phyloP scores from a whole-genome alignment of 306 rosid genomes.

The Sindora glabra region DNA sequence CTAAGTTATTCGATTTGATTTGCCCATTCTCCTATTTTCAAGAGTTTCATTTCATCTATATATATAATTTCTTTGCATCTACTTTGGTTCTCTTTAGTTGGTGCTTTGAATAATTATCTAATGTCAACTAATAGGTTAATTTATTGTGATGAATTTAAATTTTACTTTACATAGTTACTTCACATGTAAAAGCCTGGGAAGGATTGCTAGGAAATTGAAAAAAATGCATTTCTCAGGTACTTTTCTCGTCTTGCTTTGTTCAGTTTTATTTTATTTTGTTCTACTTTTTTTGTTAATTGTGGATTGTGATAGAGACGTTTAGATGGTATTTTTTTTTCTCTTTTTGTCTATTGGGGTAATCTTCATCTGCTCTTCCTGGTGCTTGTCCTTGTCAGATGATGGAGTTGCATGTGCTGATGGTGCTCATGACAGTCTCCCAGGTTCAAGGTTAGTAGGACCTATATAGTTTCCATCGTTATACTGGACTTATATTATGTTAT shows the following conservation, averaged over 20 bases:
- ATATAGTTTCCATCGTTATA: not conserved
- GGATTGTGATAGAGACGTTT: not conserved
- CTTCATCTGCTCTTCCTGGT: not conserved
- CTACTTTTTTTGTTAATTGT: not conserved
- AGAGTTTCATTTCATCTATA: not conserved
- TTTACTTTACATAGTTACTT: slow-evolving; percentile 56
- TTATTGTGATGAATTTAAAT: not conserved
- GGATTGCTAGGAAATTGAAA: slow-evolving; percentile 47
- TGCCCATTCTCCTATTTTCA: not conserved
- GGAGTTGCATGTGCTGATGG: slow-evolving; percentile 21
- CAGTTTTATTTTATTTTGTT: not conserved
- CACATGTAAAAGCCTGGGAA: slow-evolving; percentile 72
- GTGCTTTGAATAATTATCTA: not conserved
- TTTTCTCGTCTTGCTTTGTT: slow-evolving; percentile 6
- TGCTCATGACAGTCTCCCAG: slow-evolving; percentile 24
- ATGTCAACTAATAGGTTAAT: not conserved
- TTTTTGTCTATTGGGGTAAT: slow-evolving; percentile 5
- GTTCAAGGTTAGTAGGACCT: slow-evolving; percentile 43
- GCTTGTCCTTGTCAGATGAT: slow-evolving; percentile 27
- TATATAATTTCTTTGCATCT: no score
- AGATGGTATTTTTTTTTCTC: not conserved
- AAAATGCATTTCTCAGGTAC: slow-evolving; percentile 49
- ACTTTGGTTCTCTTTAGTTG: not conserved
- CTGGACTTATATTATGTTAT: not conserved
- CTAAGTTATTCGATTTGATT: not conserved